Conservation (phyloP, 1,139 yeast species). For the Entelexis sorbosivorans region DNA sequence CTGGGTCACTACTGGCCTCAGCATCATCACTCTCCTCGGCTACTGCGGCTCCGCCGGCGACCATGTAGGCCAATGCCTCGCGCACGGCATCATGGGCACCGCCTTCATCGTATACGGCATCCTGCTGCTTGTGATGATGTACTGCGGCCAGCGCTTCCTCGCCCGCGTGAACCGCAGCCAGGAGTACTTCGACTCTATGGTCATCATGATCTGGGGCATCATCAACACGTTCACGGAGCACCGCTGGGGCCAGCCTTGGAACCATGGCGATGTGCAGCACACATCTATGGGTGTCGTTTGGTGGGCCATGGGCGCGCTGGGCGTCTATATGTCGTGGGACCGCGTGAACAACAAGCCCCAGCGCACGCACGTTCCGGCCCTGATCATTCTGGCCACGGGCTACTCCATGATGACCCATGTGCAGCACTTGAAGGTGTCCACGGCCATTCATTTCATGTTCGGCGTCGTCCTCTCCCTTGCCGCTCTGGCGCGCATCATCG, state of each 20-base stretch:
- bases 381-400: constrained; percentile 76
- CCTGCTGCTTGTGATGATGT: constrained; percentile 51
- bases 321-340: constrained; percentile 58
- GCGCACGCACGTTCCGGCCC: constrained; percentile 69
- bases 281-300: constrained; percentile 92
- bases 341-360: constrained; percentile 35
- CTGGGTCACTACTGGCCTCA: constrained; percentile 61
- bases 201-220: constrained; percentile 83
- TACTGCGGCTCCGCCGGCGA: constrained; percentile 51
- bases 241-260: constrained; percentile 87
- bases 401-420: constrained; percentile 88
- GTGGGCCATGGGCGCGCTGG: constrained; percentile 90
- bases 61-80: constrained; percentile 85
- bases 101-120: constrained; percentile 75
- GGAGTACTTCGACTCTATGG: constrained; percentile 70
- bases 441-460: constrained; percentile 78
- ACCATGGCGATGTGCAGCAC: constrained; percentile 76
- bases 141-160: constrained; percentile 37
- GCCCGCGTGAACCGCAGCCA: constrained; percentile 47
- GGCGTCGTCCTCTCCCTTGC: constrained; percentile 72
- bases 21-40: constrained; percentile 75
- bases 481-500: constrained; percentile 62
- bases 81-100: constrained; percentile 94
- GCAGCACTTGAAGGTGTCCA: constrained; percentile 62
- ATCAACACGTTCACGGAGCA: constrained; percentile 93